A percentile compares a stretch with the other conserved stretches of the same genome.
Conservation (phyloP, 2,329 filamentous ascomycete genomes). For the Verticillium nubilum region DNA sequence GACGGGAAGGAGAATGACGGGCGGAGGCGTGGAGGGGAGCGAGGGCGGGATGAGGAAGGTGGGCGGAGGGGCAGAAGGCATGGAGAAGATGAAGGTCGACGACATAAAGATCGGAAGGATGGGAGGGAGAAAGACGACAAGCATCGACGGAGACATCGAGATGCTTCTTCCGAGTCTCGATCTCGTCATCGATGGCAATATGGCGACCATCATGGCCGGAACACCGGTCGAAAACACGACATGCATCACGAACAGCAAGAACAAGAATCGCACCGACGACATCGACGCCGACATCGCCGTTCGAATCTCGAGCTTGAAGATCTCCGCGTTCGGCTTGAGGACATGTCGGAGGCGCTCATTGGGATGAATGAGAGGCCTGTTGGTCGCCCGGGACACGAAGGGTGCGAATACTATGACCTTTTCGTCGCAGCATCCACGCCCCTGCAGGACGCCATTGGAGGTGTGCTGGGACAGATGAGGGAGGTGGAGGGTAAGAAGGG, state of each 20-base stretch:
- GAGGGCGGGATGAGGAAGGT: background rate
- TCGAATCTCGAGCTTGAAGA: background rate
- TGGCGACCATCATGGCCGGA: background rate
- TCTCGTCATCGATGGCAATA: background rate
- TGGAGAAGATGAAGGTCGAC: background rate
- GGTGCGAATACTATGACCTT: slow-evolving; percentile 11
- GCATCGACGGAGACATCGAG: background rate
- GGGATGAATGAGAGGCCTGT: slow-evolving; percentile 8
- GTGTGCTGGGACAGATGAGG: slow-evolving; percentile 8
- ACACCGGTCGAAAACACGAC: background rate
- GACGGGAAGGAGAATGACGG: background rate
- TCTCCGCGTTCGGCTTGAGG: slow-evolving; percentile 6
- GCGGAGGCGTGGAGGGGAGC: background rate
- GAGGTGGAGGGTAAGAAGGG: slow-evolving; percentile 1
- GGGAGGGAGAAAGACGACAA: background rate
- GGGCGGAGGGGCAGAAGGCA: background rate
- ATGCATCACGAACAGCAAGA: background rate
- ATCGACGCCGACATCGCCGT: background rate
- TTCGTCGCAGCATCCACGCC: slow-evolving; percentile 10
- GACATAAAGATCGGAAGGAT: background rate
- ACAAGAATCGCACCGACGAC: background rate
- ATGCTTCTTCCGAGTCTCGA: background rate
- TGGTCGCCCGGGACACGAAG: slow-evolving; percentile 1
- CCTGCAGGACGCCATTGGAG: slow-evolving; percentile 8
- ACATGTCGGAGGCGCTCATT: slow-evolving; percentile 7